Percentiles rank a stretch among this genome's conserved stretches.
Evolutionary conservation across 441 rosid species (phyloP).

Genomic region (Croton laevigatus): DNA sequence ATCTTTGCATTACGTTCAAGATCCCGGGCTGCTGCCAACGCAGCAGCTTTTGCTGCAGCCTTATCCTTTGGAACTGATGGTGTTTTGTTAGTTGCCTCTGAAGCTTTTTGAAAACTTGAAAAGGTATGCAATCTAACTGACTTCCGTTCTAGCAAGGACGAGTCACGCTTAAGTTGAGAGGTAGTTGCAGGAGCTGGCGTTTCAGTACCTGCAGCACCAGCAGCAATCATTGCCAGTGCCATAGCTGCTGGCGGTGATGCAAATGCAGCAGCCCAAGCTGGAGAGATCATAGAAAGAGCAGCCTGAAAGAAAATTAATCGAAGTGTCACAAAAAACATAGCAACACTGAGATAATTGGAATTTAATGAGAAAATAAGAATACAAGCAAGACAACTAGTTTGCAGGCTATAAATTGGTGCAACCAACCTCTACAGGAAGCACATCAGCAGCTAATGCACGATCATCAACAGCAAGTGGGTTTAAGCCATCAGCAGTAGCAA

Average conservation of each 20-base stretch:
- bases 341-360: neutral
- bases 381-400: neutral
- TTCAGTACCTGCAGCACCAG: constrained; percentile 98
- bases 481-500: constrained; percentile 95
- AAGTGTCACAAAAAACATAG: neutral
- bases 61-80: constrained; percentile 84
- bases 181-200: constrained; percentile 61
- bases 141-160: constrained; percentile 86
- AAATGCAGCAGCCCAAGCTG: constrained; percentile 99
- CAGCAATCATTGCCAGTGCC: constrained; percentile 99
- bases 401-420: neutral
- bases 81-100: constrained; percentile 55
- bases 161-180: constrained; percentile 73
- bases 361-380: neutral
- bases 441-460: constrained; percentile 95
- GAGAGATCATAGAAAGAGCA: constrained; percentile 94
- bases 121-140: constrained; percentile 69
- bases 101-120: constrained; percentile 91
- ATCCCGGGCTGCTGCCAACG: constrained; percentile 99
- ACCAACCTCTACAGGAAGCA: constrained; percentile 83
- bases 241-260: constrained; percentile 99
- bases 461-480: constrained; percentile 97
- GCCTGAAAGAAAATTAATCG: constrained; percentile 48
- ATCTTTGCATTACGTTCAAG: constrained; percentile 97
- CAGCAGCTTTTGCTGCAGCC: constrained; percentile 99